Base-by-base conservation (phyloP, 768 basidiomycete species). In the Tulasnella sp. region DNA sequence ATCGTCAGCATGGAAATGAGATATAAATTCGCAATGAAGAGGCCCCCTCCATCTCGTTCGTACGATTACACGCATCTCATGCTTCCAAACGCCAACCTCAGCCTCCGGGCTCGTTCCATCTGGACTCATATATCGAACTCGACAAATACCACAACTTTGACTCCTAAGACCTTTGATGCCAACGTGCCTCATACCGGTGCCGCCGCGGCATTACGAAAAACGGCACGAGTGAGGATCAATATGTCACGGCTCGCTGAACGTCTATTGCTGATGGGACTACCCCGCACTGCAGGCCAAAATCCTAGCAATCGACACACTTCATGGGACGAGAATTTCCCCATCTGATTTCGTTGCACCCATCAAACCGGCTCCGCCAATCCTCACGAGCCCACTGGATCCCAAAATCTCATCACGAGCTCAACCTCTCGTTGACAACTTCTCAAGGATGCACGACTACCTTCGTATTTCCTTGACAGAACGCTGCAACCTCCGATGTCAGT, bases 391-490 rank as follows among this genome's bases (percentile, higher is more conserved):
- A 31, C 31, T 34, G 9, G 14, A 31, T 29, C 31, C 58, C 12
- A 25, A 15, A 0, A 29, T 34, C 29, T 12, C 58, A 7, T 11
- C 29, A 17, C 22, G 58, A 6, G 58, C 25, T 34, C 12, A 64
- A 17, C 76, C 75, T 7, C 83, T 93, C 7, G 81, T 90, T n/a
- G 93, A 94, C 80, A 85, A 88, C 3, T 93, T 89, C 81, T 81
- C 84, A 38, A 86, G 93, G 29, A 85, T 84, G 75, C 94, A 96
- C 82, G 89, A 93, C 81, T 96, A 96, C 82, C 86, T 96, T n/a
- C 89, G 94, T 39, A 94, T 96, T 72, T 93, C 91, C 1, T 84
- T 96, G 42, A 95, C 94, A 0, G 94, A 96, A 82, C 86, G 88
- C 77, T 96, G 94, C 83, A 96, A 96, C 84, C 84, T 96, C 75